Percentiles rank a stretch among this genome's conserved stretches.
These are phyloP conservation scores for Colletotrichum sp. DNA, from an alignment of 2,329 filamentous ascomycete genomes.

Conservation along the genomic window DNA sequence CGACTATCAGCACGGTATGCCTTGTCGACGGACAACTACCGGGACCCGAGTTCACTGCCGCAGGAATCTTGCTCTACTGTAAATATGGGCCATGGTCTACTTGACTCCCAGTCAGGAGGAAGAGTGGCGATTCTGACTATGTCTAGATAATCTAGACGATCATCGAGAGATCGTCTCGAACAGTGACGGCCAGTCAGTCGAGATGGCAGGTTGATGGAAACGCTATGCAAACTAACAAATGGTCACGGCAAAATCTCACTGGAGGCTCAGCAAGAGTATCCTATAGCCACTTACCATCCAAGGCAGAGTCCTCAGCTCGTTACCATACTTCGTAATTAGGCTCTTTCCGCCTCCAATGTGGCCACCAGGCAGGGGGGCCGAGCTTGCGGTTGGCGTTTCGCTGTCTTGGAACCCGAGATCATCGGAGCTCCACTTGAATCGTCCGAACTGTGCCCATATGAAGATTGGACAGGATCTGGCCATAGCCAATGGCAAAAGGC, in stretches of 20 bases:
- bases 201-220: no score
- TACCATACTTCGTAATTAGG: background rate
- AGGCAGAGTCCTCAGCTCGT: background rate
- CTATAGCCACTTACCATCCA: accelerated
- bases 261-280: background rate
- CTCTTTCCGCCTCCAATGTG: background rate
- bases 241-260: background rate
- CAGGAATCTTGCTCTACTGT: accelerated
- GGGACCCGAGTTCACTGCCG: background rate
- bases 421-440: background rate
- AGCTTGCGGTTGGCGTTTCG: background rate
- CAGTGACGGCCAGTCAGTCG: no score
- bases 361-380: background rate
- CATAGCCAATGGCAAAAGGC: background rate
- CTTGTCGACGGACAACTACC: background rate
- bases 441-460: background rate
- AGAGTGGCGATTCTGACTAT: no score
- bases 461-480: background rate
- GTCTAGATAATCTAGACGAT: background rate
- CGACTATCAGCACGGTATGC: accelerated
- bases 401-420: background rate
- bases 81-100: no score
- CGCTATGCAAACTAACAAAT: no score
- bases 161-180: background rate
- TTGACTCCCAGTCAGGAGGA: no score